These are phyloP conservation scores for Colletotrichum tabaci DNA, from an alignment of 2,329 filamentous ascomycete species.

Conservation along the genomic window DNA sequence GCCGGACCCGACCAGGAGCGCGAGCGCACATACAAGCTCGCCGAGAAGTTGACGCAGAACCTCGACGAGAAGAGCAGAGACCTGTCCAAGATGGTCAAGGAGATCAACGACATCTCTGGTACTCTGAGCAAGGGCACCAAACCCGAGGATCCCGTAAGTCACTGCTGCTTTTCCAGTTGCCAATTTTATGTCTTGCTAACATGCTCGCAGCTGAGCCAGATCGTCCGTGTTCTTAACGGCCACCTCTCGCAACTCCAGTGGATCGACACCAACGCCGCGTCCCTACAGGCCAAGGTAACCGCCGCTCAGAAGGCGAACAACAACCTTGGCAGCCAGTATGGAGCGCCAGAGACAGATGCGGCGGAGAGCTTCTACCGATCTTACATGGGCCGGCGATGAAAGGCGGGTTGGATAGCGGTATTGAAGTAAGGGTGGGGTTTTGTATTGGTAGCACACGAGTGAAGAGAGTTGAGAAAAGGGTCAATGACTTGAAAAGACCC, in stretches of 20 bases:
- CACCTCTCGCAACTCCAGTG: conserved; percentile 93
- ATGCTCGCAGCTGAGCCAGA: conserved; percentile 82
- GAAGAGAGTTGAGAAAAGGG: conserved; percentile 17
- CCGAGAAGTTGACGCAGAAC: conserved; percentile 91
- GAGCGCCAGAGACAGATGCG: conserved; percentile 76
- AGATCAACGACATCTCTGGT: conserved; percentile 94
- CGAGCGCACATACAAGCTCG: conserved; percentile 95
- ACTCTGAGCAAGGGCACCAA: conserved; percentile 91
- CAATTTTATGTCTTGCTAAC: conserved; percentile 44
- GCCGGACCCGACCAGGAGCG: conserved; percentile 95
- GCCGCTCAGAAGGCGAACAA: conserved; percentile 86
- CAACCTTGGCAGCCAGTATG: conserved; percentile 70
- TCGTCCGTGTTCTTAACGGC: conserved; percentile 93
- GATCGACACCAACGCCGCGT: conserved; percentile 89
- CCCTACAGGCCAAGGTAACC: conserved; percentile 85
- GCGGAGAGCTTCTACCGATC: conserved; percentile 93
- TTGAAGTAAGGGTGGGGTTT: conserved; percentile 28
- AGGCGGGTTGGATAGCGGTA: conserved; percentile 33
- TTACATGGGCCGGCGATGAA: conserved; percentile 81
- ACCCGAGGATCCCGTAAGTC: conserved; percentile 86
- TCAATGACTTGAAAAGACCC: conserved; percentile 31
- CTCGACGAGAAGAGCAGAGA: conserved; percentile 96
- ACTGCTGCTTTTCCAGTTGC: neutral
- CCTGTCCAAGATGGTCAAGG: conserved; percentile 95
- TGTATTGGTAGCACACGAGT: conserved; percentile 45